These are phyloP conservation scores for Dioscorea dumetorum DNA, from an alignment of 106 monocot species.

Conservation along the genomic window DNA sequence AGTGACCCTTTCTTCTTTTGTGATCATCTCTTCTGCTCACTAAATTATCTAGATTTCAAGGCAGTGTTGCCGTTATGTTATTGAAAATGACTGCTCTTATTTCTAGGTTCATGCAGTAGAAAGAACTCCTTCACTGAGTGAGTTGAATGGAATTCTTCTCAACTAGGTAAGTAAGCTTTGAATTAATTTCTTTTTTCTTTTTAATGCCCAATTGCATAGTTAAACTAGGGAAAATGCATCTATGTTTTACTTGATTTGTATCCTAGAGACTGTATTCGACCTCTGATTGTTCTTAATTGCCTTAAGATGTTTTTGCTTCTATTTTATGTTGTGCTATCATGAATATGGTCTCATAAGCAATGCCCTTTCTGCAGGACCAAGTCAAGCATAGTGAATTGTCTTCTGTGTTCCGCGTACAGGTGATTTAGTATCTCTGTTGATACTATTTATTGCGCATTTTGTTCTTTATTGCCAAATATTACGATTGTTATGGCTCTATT, in stretches of 20 bases:
- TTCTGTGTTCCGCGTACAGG: slow-evolving; percentile 98
- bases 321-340: no score
- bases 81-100: neutral
- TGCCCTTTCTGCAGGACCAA: slow-evolving; percentile 64
- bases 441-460: no score
- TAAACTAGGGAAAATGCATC: no score
- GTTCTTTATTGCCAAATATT: no score
- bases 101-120: slow-evolving; percentile 86
- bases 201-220: neutral
- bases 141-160: slow-evolving; percentile 95
- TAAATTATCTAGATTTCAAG: no score
- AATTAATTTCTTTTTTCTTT: neutral
- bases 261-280: no score
- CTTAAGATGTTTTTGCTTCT: no score
- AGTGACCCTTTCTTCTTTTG: no score
- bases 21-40: no score
- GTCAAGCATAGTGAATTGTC: slow-evolving; percentile 87
- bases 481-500: neutral
- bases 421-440: slow-evolving; percentile 4
- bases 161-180: slow-evolving; percentile 58
- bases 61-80: no score
- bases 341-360: neutral
- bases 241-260: no score
- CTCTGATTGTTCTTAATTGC: no score
- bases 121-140: slow-evolving; percentile 94